Base-by-base conservation (phyloP, 306 rosid genomes). In the Sindora glabra region DNA sequence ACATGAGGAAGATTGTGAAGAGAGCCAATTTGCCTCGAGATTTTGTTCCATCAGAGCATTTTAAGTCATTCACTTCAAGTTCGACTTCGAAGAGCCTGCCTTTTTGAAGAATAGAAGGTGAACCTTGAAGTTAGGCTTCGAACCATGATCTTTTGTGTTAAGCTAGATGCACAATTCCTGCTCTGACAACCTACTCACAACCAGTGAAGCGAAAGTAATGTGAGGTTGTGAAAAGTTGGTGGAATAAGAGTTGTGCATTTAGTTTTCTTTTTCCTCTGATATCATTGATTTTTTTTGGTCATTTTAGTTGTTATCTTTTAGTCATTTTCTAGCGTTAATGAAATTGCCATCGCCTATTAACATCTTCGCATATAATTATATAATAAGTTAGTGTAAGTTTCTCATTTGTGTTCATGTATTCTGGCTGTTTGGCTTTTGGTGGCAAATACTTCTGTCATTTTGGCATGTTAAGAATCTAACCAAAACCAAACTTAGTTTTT, bases 1-100 rank as follows among this genome's bases (percentile, higher is more conserved):
- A 86, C 79, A 94, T 94, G 99, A 80, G 74, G 71, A 86, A 86
- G 73, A 94, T 94, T 50, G 94, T 89, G 67, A 94, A 82, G 56
- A 82, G 99, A 67, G 99, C 99, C 8, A 86, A 94, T 69, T 75
- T 94, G 77, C 94, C 90, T 9, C 95, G 84, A 51, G 95, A 94
- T 72, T 87, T 84, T 2, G 87, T 80, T 59, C 97, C 95, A 8
- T 84, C 86, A 2, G 69, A 72, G 62, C 87, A 70, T 74, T 73
- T 94, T 67, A 66, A 81, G 85, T 71, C 94, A 5, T 90, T 94
- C 79, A 74, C 94, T 39, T 67, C 86, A 26, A 78, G 86, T 57
- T 89, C 97, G 3, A 89, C 97, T 48, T 86, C 99, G 12, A 94
- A 86, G 78, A 94, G 99, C 84, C 69, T 94, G 64, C 95, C 97